Evolutionary conservation across 257 asterid species (phyloP).

Genomic region (Solanum pinnatisectum): DNA sequence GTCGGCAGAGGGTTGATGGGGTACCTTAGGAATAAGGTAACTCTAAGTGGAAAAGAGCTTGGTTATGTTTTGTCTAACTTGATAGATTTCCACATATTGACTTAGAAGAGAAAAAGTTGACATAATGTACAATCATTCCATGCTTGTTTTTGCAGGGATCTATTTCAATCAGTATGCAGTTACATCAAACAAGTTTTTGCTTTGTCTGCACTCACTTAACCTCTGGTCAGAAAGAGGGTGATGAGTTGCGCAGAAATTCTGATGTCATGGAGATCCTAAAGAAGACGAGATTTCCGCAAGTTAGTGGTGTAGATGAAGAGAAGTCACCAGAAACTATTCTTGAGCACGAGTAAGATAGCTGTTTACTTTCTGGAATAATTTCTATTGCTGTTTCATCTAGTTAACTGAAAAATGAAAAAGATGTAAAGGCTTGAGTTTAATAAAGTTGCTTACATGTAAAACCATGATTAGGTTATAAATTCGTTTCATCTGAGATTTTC

Average conservation of each 20-base stretch:
- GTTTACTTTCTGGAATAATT: background rate
- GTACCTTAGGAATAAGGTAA: constrained; percentile 23
- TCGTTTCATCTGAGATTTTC: background rate
- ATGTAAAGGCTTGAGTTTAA: background rate
- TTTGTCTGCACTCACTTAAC: constrained; percentile 22
- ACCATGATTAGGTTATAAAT: background rate
- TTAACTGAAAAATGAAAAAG: background rate
- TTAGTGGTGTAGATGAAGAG: constrained; percentile 1
- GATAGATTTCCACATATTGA: background rate
- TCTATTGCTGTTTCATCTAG: background rate
- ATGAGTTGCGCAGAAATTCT: constrained; percentile 15
- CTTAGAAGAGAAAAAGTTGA: background rate
- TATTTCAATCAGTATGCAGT: constrained; percentile 20
- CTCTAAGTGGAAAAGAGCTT: background rate
- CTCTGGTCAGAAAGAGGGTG: constrained; percentile 26
- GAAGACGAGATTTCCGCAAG: constrained; percentile 16
- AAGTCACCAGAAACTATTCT: constrained; percentile 15
- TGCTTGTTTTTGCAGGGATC: constrained; percentile 18
- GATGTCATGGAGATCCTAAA: constrained; percentile 25
- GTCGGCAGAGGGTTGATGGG: constrained; percentile 24
- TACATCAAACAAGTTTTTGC: constrained; percentile 24
- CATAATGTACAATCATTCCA: background rate
- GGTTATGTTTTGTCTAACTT: background rate
- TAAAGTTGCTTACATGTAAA: background rate
- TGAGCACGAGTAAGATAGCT: constrained; percentile 10